Base-by-base conservation (phyloP, 2,329 filamentous ascomycete species). In the Neobulgaria alba region DNA sequence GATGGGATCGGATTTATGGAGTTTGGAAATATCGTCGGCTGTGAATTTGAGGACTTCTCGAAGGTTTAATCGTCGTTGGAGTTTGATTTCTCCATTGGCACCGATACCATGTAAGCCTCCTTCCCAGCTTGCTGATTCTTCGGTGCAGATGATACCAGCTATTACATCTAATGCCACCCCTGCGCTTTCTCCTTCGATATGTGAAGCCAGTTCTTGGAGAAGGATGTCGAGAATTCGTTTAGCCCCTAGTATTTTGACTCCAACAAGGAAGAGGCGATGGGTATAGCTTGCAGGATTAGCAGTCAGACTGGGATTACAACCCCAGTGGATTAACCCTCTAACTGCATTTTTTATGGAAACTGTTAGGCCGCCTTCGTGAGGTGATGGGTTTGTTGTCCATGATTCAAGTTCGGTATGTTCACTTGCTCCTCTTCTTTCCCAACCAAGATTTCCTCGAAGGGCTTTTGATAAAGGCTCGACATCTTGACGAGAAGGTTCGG, bases 161-260 rank as follows among this genome's bases (percentile, higher is more conserved):
- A 75, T 82, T 8, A 88, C 69, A 51, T 89, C 85, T 41, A 87
- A 74, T 0, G 75, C 77, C 4, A 79, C 64, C 41, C 72, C 70
- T 1, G 72, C 75, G 48, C 73, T 76, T 3, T 75, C 74, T 0
- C 67, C 60, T 20, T 78, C 73, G 0, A 73, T 75, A 47, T 82
- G 76, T 14, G 72, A 62, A 50, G 74, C 76, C 5, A 86, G 62
- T 50, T 88, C 83, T 5, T 86, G 77, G 9, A 86, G 56, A 16
- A 90, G 73, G 4, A 77, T 62, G 2, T 68, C 60, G 1, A 90
- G 61, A 0, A 85, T 63, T 3, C 70, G 67, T 43, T 68, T 73
- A 0, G 80, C 73, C 0, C 82, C 82, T 1, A 83, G 62, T 21
- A 84, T 65, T 41, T 73, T 72, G 26, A 76, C 60, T 0, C 72